phyloP scores from a whole-genome alignment of 164 flowering plant species.

The Vitis amurensis region DNA sequence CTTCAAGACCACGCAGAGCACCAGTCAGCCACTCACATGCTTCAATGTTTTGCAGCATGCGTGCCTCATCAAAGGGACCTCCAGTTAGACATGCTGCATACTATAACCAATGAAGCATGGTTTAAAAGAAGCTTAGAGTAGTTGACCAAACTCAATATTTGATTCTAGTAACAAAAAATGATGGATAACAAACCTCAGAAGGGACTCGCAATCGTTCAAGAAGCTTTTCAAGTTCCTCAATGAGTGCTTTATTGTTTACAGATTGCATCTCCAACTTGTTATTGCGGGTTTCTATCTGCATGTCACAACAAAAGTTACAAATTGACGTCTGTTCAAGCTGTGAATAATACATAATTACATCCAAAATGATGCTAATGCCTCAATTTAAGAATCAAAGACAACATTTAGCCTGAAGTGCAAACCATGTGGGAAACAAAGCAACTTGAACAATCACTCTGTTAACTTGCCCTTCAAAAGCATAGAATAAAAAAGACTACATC shows the following conservation, averaged over 20 bases:
- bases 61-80: slow-evolving; percentile 93
- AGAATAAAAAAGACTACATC: not conserved
- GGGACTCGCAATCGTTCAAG: slow-evolving; percentile 83
- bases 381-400: not conserved
- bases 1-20: slow-evolving; percentile 75
- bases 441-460: not conserved
- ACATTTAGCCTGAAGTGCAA: not conserved
- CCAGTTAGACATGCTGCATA: slow-evolving; percentile 85
- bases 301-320: slow-evolving; percentile 8
- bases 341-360: too few species aligned
- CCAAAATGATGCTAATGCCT: not conserved
- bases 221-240: slow-evolving; percentile 94
- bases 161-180: slow-evolving; percentile 2
- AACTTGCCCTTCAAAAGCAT: not conserved
- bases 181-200: slow-evolving; percentile 65
- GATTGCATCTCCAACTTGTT: slow-evolving; percentile 99
- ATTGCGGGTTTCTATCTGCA: slow-evolving; percentile 95
- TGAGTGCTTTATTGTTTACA: slow-evolving; percentile 81
- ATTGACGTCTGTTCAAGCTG: not conserved
- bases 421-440: not conserved
- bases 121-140: not conserved
- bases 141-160: not conserved
- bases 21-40: slow-evolving; percentile 95
- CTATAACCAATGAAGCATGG: slow-evolving; percentile 42
- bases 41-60: slow-evolving; percentile 87